phyloP scores from a whole-genome alignment of 2,329 filamentous ascomycete species.

The Diaporthe velutina region DNA sequence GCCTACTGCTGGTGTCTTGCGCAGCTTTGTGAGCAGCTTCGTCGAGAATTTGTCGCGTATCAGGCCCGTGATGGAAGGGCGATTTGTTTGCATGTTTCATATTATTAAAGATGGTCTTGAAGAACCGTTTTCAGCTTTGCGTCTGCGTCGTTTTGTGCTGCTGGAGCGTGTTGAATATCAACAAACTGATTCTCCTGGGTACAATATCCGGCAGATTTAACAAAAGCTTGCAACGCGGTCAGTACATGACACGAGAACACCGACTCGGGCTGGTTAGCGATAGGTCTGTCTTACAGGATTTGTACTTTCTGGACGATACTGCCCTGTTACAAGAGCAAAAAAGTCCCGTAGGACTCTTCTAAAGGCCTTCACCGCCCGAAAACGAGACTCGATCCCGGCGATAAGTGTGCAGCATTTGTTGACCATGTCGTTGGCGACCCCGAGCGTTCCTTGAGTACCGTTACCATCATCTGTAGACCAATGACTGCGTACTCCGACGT shows the following conservation, averaged over 20 bases:
- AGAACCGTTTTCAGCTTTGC: not conserved
- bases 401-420: conserved; percentile 5
- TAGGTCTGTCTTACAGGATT: not conserved
- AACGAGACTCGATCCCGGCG: not conserved
- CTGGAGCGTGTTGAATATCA: not conserved
- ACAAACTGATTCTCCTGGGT: not conserved
- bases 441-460: not conserved
- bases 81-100: not conserved
- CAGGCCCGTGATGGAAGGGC: not conserved
- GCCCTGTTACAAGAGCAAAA: not conserved
- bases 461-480: not conserved
- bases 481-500: too few relatives aligned
- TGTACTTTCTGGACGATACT: not conserved
- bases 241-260: not conserved
- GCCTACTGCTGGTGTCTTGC: not conserved
- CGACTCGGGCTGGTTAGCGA: not conserved
- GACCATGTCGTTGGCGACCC: not conserved
- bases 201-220: not conserved
- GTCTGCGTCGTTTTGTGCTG: not conserved
- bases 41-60: not conserved
- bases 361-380: conserved; percentile 4
- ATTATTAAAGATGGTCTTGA: not conserved
- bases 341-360: not conserved
- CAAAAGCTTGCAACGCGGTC: not conserved
- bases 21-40: too few relatives aligned